phyloP scores from a whole-genome alignment of 441 rosid genomes.

The Sinapis alba region DNA sequence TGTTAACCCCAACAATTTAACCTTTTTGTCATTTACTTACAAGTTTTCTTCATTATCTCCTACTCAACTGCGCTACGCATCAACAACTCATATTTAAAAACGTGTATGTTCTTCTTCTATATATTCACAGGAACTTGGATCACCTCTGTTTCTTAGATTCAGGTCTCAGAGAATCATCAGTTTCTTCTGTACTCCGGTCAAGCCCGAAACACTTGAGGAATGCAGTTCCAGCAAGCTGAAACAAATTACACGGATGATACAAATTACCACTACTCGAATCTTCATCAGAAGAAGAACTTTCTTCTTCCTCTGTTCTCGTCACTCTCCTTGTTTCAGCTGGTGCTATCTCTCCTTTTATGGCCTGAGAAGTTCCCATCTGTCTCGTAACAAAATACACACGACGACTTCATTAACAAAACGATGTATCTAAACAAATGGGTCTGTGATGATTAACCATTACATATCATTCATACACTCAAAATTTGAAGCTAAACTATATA shows the following conservation, averaged over 20 bases:
- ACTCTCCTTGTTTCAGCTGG: slow-evolving; percentile 29
- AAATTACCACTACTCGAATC: slow-evolving; percentile 12
- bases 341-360: slow-evolving; percentile 37
- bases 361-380: slow-evolving; percentile 30
- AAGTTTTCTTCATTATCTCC: slow-evolving; percentile 27
- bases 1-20: slow-evolving; percentile 2
- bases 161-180: slow-evolving; percentile 31
- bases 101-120: slow-evolving; percentile 27
- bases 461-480: neutral
- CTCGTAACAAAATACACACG: neutral
- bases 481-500: neutral
- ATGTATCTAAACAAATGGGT: neutral
- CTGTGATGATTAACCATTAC: neutral
- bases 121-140: slow-evolving; percentile 25
- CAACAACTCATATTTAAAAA: slow-evolving; percentile 18
- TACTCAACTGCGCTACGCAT: slow-evolving; percentile 23
- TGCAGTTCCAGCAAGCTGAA: slow-evolving; percentile 38
- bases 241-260: slow-evolving; percentile 38
- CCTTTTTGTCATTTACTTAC: slow-evolving; percentile 6
- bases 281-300: slow-evolving; percentile 19
- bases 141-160: slow-evolving; percentile 41
- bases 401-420: neutral
- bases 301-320: slow-evolving; percentile 14
- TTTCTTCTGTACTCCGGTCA: slow-evolving; percentile 19
- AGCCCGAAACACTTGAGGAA: slow-evolving; percentile 39